Percentiles rank a stretch among this genome's conserved stretches.
Conservation (phyloP, 139 green algal genomes). For the Haematococcus lacustris region DNA sequence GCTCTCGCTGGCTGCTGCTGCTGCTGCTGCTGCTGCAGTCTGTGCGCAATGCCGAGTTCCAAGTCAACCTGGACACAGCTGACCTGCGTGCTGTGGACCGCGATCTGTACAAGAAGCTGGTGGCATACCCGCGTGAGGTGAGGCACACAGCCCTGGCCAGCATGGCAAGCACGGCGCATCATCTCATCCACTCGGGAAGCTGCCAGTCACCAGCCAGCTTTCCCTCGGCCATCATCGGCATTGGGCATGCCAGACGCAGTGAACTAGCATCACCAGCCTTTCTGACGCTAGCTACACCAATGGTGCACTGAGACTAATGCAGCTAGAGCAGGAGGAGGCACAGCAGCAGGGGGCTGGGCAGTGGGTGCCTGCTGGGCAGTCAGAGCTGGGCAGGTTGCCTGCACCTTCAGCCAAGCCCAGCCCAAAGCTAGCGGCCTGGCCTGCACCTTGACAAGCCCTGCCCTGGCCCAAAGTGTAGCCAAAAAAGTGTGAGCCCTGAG, state of each 20-base stretch:
- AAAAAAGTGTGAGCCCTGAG: too few species aligned
- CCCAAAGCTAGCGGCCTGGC: too few species aligned
- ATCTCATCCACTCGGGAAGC: not conserved
- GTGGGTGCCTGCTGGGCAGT: too few species aligned
- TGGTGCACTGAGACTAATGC: not conserved
- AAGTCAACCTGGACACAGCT: constrained; percentile 78
- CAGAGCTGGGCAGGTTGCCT: too few species aligned
- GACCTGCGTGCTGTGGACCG: constrained; percentile 65
- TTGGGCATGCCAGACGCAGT: constrained; percentile 4
- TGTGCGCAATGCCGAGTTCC: constrained; percentile 19
- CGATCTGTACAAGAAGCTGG: constrained; percentile 72
- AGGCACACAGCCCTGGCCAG: too few species aligned
- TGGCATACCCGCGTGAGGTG: constrained; percentile 74
- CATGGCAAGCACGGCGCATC: constrained; percentile 1
- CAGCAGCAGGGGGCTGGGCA: too few species aligned
- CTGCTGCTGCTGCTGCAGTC: not conserved
- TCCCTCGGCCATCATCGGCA: constrained; percentile 8
- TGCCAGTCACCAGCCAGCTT: constrained; percentile 12
- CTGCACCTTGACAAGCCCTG: too few species aligned
- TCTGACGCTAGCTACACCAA: not conserved
- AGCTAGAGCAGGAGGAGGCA: too few species aligned
- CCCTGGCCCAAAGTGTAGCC: too few species aligned
- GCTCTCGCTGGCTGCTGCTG: too few species aligned
- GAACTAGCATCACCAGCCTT: constrained; percentile 3
- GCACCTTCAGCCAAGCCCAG: too few species aligned